These are phyloP conservation scores for Vitis hybrid DNA, from an alignment of 177 flowering plant species.

Conservation along the genomic window DNA sequence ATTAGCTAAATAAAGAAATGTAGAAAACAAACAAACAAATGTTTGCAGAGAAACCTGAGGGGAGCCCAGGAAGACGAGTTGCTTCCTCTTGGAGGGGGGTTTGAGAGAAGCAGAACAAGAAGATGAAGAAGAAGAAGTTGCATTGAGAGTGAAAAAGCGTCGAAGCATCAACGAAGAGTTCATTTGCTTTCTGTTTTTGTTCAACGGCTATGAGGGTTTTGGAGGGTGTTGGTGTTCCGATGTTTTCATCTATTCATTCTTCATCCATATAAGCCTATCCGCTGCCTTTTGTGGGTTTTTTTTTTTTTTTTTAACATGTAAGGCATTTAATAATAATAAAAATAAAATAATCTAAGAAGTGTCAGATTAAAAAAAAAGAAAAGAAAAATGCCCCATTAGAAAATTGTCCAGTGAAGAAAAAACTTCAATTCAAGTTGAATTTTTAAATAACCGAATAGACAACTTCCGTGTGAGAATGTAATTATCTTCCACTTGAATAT, in stretches of 20 bases:
- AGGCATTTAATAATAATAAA: too few species aligned
- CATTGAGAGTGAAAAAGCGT: conserved; percentile 50
- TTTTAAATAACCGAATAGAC: too few species aligned
- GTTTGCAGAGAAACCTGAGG: conserved; percentile 55
- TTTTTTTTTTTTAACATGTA: too few species aligned
- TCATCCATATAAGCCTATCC: neutral
- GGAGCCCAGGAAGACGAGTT: conserved; percentile 89
- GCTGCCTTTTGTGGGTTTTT: too few species aligned
- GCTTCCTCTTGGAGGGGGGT: conserved; percentile 51
- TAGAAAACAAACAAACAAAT: neutral
- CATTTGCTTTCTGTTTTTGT: conserved; percentile 13
- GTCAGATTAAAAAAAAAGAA: too few species aligned
- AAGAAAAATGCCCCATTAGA: too few species aligned
- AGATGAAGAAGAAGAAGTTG: conserved; percentile 34
- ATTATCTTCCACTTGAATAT: too few species aligned
- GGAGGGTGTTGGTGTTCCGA: neutral
- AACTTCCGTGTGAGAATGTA: too few species aligned
- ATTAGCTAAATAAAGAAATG: neutral
- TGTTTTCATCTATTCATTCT: neutral
- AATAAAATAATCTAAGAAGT: too few species aligned
- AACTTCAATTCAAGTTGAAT: too few species aligned
- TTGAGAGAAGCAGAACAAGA: conserved; percentile 31
- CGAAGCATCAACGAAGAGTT: conserved; percentile 48
- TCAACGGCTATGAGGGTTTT: neutral
- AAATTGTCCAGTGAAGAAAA: too few species aligned